phyloP scores from a whole-genome alignment of 164 flowering plant species.

The Stephania cephalantha region DNA sequence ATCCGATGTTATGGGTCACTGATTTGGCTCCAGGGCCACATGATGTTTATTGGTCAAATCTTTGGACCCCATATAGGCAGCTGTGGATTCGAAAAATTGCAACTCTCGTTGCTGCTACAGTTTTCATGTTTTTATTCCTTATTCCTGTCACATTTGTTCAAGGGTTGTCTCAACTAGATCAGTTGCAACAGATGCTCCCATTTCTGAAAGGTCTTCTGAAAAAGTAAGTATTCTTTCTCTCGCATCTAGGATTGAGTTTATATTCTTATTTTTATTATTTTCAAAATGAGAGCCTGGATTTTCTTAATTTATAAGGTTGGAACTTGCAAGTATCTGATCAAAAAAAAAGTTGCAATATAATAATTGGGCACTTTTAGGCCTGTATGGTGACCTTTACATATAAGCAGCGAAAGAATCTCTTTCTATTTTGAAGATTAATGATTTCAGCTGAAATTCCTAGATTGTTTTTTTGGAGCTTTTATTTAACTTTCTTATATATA shows the following conservation, averaged over 20 bases:
- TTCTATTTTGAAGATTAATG: no score
- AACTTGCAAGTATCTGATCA: not conserved
- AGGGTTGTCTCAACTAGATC: conserved; percentile 64
- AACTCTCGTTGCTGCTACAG: conserved; percentile 52
- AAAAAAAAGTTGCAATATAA: not conserved
- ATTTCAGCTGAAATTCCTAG: no score
- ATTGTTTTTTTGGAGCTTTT: no score
- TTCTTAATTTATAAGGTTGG: not conserved
- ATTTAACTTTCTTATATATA: no score
- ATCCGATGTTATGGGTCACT: conserved; percentile 95
- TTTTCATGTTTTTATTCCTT: conserved; percentile 65
- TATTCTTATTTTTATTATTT: not conserved
- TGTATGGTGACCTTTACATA: not conserved
- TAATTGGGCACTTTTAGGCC: not conserved
- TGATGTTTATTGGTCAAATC: conserved; percentile 87
- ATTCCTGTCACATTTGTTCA: conserved; percentile 76
- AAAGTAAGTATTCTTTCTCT: conserved; percentile 39
- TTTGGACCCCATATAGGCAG: conserved; percentile 65
- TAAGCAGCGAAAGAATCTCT: not conserved
- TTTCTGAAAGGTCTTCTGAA: conserved; percentile 54
- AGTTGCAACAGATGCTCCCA: conserved; percentile 51
- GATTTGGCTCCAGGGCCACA: conserved; percentile 85
- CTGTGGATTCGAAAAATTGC: conserved; percentile 82
- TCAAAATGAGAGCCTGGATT: not conserved
- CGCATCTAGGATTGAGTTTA: not conserved